A percentile compares a stretch with the other conserved stretches of the same genome.
Evolutionary conservation across 176 grass and related monocot genomes (phyloP).

Genomic region (Juncus inflexus): DNA sequence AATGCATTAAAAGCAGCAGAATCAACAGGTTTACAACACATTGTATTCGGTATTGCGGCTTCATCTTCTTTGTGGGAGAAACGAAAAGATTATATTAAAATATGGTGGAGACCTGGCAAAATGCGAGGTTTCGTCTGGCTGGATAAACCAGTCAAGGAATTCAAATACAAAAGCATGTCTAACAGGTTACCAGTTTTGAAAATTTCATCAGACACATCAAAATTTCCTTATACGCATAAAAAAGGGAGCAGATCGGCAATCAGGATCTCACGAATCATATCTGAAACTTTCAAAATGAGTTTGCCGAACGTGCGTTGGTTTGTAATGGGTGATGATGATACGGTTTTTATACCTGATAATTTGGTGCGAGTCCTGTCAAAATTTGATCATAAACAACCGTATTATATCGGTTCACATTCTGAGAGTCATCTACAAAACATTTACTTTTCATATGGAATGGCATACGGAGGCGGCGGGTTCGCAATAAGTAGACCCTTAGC

Average conservation of each 20-base stretch:
- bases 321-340: slow-evolving; percentile 99
- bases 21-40: slow-evolving; percentile 62
- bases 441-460: slow-evolving; percentile 94
- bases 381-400: slow-evolving; percentile 76
- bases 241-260: slow-evolving; percentile 73
- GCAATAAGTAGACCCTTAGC: slow-evolving; percentile 86
- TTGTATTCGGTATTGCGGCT: slow-evolving; percentile 91
- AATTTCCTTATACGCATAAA: slow-evolving; percentile 88
- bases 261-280: slow-evolving; percentile 84
- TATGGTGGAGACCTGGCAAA: slow-evolving; percentile 76
- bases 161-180: slow-evolving; percentile 46
- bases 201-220: slow-evolving; percentile 63
- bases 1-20: not conserved
- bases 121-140: slow-evolving; percentile 98
- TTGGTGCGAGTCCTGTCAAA: slow-evolving; percentile 72
- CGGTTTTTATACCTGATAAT: slow-evolving; percentile 91
- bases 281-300: slow-evolving; percentile 69
- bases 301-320: slow-evolving; percentile 72
- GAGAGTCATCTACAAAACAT: slow-evolving; percentile 98
- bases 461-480: slow-evolving; percentile 94
- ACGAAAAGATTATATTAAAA: slow-evolving; percentile 87
- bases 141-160: slow-evolving; percentile 74
- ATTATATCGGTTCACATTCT: slow-evolving; percentile 88
- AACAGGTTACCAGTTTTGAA: slow-evolving; percentile 58
- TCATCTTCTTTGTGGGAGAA: slow-evolving; percentile 71